Conservation (phyloP, 1,284 basidiomycete species). For the Rhizopogon parksii region DNA sequence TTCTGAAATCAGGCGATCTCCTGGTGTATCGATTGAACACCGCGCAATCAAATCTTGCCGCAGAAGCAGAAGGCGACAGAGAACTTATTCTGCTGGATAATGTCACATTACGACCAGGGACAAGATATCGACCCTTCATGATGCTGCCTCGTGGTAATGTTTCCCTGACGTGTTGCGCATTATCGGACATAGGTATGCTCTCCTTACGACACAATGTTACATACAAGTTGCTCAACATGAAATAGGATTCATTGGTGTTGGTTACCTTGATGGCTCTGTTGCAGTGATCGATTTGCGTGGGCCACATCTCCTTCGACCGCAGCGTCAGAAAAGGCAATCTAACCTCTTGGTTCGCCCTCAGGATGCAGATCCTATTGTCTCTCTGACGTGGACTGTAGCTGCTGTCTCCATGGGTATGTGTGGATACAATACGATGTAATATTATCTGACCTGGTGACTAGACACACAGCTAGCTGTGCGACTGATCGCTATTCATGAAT, state of each 20-base stretch:
- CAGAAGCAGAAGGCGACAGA: conserved; percentile 30
- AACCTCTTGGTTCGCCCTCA: conserved; percentile 27
- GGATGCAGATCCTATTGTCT: conserved; percentile 38
- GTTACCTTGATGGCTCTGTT: conserved; percentile 55
- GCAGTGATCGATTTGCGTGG: conserved; percentile 67
- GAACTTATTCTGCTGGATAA: conserved; percentile 47
- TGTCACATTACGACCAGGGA: conserved; percentile 31
- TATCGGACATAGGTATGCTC: conserved; percentile 63
- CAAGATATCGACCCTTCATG: conserved; percentile 55
- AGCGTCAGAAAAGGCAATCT: conserved; percentile 19
- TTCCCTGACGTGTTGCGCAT: conserved; percentile 45
- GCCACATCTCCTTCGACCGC: conserved; percentile 42
- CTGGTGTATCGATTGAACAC: conserved; percentile 52
- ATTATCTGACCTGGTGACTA: conserved; percentile 16
- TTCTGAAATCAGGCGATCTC: conserved; percentile 60
- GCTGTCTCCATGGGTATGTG: conserved; percentile 42
- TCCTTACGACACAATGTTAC: neutral
- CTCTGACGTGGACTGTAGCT: conserved; percentile 61
- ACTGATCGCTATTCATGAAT: conserved; percentile 54
- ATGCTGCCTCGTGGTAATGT: conserved; percentile 49
- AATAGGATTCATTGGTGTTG: conserved; percentile 68
- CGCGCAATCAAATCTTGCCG: conserved; percentile 17
- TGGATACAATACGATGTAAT: conserved; percentile 26
- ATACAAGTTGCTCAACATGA: neutral
- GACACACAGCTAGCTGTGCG: conserved; percentile 51